These are phyloP conservation scores for Aureobasidium subglaciale DNA, from an alignment of 2,329 filamentous ascomycete genomes.

Conservation along the genomic window DNA sequence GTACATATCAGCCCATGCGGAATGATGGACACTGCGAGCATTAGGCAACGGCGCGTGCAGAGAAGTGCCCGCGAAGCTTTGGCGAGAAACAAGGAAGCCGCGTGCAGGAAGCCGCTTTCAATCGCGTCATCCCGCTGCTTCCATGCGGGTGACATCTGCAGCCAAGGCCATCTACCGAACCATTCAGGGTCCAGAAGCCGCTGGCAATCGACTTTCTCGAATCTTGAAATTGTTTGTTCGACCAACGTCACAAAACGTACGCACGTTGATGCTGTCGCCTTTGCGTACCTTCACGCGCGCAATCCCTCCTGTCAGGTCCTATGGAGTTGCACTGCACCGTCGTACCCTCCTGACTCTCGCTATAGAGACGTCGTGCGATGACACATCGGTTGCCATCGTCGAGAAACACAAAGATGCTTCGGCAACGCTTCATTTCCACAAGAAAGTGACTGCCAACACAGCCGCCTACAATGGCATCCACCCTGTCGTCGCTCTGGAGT, in stretches of 20 bases:
- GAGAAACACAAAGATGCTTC: slow-evolving; percentile 36
- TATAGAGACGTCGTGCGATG: slow-evolving; percentile 84
- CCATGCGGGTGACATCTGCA: neutral
- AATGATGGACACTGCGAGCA: neutral
- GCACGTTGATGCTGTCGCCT: slow-evolving; percentile 11
- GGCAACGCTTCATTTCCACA: slow-evolving; percentile 56
- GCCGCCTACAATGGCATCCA: slow-evolving; percentile 69
- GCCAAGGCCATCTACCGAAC: neutral
- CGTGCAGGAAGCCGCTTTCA: neutral
- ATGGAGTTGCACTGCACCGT: neutral
- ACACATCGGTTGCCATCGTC: slow-evolving; percentile 81
- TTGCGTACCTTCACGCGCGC: neutral
- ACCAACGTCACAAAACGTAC: neutral
- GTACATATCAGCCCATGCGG: neutral
- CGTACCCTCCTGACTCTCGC: slow-evolving; percentile 45
- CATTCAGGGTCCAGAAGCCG: neutral
- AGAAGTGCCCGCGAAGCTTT: neutral
- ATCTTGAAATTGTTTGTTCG: neutral
- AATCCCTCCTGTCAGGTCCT: neutral
- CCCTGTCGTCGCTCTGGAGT: slow-evolving; percentile 65
- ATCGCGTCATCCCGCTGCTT: neutral
- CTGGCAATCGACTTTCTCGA: too few relatives aligned
- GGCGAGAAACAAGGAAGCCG: neutral
- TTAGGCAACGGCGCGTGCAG: neutral
- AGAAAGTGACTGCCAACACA: slow-evolving; percentile 76